phyloP scores from a whole-genome alignment of 257 asterid genomes.

The Nicotiana knightiana region DNA sequence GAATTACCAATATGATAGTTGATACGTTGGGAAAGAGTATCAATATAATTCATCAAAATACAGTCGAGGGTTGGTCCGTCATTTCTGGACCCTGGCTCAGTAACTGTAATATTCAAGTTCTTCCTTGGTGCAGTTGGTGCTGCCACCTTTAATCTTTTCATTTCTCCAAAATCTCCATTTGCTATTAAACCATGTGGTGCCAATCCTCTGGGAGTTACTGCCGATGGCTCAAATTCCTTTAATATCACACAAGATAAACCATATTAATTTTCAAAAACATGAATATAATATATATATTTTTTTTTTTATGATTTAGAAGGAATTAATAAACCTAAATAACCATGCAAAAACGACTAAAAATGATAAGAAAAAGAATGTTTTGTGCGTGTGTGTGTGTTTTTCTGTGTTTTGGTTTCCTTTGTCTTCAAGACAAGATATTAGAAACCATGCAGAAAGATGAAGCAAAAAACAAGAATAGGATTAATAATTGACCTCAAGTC shows the following conservation, averaged over 20 bases:
- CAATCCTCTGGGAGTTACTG: neutral
- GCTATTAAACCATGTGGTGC: neutral
- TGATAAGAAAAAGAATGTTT: neutral
- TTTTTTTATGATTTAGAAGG: neutral
- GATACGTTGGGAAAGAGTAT: conserved; percentile 10
- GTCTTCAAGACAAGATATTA: too few relatives aligned
- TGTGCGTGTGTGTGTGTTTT: too few relatives aligned
- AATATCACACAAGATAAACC: neutral
- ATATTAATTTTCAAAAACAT: neutral
- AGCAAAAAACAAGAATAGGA: too few relatives aligned
- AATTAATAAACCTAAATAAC: neutral
- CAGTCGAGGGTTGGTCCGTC: neutral
- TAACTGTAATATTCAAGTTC: conserved; percentile 5
- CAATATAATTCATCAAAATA: conserved; percentile 7
- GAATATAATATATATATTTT: neutral
- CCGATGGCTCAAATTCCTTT: conserved; percentile 9
- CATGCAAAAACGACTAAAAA: neutral
- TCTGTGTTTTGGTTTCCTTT: too few relatives aligned
- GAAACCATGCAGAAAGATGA: too few relatives aligned
- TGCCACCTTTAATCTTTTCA: neutral
- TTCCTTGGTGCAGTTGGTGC: conserved; percentile 9
- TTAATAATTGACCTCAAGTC: too few relatives aligned
- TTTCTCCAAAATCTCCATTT: conserved; percentile 1
- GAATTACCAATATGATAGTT: conserved; percentile 9
- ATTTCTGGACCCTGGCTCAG: conserved; percentile 9